Percentiles rank a stretch among this genome's conserved stretches.
phyloP scores from a whole-genome alignment of 768 basidiomycete genomes.

The Hericium erinaceus region DNA sequence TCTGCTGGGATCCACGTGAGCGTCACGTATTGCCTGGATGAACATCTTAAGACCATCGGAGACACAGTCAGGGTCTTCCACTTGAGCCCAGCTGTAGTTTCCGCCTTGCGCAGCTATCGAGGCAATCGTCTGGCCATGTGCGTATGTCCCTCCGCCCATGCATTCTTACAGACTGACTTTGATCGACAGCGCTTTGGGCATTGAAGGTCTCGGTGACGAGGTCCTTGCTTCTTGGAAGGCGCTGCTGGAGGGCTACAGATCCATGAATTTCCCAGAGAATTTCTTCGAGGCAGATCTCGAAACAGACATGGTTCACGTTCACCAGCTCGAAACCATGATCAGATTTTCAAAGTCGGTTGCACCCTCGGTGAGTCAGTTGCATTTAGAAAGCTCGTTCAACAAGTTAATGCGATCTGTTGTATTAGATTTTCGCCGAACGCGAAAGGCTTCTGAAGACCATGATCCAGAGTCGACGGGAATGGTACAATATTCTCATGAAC shows the following conservation, averaged over 20 bases:
- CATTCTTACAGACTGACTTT: background rate
- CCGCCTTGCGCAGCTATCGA: background rate
- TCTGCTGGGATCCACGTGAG: background rate
- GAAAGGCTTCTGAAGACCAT: background rate
- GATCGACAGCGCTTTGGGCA: background rate
- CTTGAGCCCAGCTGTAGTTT: background rate
- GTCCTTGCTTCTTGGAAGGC: background rate
- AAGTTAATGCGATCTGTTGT: no score
- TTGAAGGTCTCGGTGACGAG: background rate
- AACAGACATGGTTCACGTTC: no score
- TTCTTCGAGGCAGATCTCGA: no score
- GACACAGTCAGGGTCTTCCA: background rate
- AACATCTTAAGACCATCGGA: background rate
- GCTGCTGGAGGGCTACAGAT: background rate
- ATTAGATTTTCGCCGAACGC: background rate
- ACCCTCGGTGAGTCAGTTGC: no score
- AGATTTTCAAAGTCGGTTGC: no score
- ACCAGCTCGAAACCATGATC: no score
- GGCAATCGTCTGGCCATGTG: background rate
- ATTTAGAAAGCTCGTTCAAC: no score
- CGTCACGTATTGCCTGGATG: background rate
- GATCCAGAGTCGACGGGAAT: background rate
- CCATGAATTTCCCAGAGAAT: no score
- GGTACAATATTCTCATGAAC: background rate
- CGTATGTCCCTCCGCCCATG: background rate